Conservation (phyloP, 306 rosid genomes). For the Nissolia schottii region DNA sequence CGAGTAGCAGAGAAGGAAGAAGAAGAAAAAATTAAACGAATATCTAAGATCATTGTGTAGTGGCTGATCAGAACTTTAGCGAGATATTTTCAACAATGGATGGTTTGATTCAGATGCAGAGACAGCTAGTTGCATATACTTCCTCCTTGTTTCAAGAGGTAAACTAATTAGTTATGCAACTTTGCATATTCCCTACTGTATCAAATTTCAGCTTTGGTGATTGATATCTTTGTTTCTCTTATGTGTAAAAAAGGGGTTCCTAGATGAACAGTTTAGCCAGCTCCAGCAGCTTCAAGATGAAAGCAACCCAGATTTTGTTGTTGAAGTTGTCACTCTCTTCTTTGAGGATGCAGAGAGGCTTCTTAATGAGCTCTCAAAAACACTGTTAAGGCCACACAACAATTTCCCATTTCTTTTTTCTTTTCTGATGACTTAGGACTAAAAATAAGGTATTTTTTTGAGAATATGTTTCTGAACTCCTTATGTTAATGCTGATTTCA, state of each 20-base stretch:
- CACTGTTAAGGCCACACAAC: constrained; percentile 47
- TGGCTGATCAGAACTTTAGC: not conserved
- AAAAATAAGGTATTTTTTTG: not conserved
- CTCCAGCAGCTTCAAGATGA: constrained; percentile 79
- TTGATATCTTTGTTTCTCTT: constrained; percentile 8
- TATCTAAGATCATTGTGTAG: constrained; percentile 12
- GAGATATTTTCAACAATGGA: constrained; percentile 46
- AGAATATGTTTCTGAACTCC: not conserved
- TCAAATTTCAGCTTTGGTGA: constrained; percentile 1
- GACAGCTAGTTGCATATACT: constrained; percentile 48
- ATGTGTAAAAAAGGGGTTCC: constrained; percentile 53
- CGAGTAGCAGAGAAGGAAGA: constrained; percentile 4
- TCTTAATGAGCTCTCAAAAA: constrained; percentile 50
- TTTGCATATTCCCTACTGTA: not conserved
- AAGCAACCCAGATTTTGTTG: constrained; percentile 77
- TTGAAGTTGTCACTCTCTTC: constrained; percentile 73
- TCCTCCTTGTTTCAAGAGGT: constrained; percentile 71
- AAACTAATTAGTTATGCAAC: not conserved
- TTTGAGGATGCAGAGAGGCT: constrained; percentile 71
- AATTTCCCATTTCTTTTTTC: not conserved
- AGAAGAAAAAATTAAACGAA: no score
- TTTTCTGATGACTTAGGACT: not conserved
- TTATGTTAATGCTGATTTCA: not conserved
- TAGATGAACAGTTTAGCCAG: constrained; percentile 70
- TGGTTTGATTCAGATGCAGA: constrained; percentile 47